Conservation (phyloP, 495 filamentous ascomycete genomes). For the Cercophora scortea region DNA sequence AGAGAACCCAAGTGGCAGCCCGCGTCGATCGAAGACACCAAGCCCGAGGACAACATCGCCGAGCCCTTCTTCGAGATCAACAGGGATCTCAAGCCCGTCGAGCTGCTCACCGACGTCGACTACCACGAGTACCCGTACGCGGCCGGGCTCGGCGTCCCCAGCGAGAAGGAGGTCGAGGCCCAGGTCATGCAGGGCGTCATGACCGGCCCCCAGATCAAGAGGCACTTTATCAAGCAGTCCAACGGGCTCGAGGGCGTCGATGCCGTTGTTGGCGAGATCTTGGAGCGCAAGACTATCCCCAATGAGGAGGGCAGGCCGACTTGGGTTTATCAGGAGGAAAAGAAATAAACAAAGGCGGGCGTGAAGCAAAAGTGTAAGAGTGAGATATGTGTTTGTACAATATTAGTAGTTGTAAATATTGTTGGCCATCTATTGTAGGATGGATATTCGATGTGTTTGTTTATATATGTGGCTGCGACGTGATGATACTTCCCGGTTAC, state of each 20-base stretch:
- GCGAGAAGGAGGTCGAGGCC: constrained; percentile 58
- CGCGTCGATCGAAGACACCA: constrained; percentile 53
- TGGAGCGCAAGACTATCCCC: constrained; percentile 40
- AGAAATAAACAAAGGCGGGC: too few species aligned
- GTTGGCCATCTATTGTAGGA: too few species aligned
- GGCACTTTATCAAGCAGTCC: constrained; percentile 36
- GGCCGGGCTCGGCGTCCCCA: constrained; percentile 6
- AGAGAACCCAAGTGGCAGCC: constrained; percentile 64
- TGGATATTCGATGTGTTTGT: too few species aligned
- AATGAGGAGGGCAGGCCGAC: background rate
- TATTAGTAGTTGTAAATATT: too few species aligned
- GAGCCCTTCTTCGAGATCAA: constrained; percentile 52
- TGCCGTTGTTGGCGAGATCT: constrained; percentile 50
- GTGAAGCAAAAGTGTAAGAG: too few species aligned
- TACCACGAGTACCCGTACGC: constrained; percentile 63
- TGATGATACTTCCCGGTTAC: too few species aligned
- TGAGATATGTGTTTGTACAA: too few species aligned
- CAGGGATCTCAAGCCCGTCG: constrained; percentile 33
- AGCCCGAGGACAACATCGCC: constrained; percentile 38
- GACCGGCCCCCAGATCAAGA: constrained; percentile 35
- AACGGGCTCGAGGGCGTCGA: constrained; percentile 48
- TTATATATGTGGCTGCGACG: too few species aligned
- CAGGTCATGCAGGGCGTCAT: constrained; percentile 35
- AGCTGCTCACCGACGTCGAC: constrained; percentile 39
- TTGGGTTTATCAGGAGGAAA: background rate